Base-by-base conservation (phyloP, 2,329 filamentous ascomycete genomes). In the Colletotrichum higginsianum region DNA sequence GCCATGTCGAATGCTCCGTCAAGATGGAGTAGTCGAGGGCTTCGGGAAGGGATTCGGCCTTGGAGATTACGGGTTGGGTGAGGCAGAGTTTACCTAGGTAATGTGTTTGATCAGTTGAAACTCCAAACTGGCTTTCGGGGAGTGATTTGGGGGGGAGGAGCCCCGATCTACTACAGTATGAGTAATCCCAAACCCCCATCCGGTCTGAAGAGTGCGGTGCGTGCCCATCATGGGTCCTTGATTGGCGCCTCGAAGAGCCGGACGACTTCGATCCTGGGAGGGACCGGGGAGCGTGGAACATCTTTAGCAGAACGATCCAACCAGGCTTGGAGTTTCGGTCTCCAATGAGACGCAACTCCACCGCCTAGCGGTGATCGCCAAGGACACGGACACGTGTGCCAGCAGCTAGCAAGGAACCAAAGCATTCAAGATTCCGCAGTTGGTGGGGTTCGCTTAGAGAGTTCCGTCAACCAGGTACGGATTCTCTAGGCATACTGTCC, bases 351-450 rank as follows among this genome's bases (percentile, higher is more conserved):
- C 15, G 16, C 3, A 44, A n/a, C 13, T 30, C 55, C 56, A 46
- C 40, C 21, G 11, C 11, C 56, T 46, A 58, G 23, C 40, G 40
- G n/a, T 46, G 16, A 26, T 12, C 30, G 56, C 56, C 56, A 46
- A 58, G 56, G 55, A 23, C 7, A 9, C 26, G n/a, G 56, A 58
- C 56, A 58, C 56, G 40, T 58, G 52, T 26, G 23, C 21, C 40
- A 18, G 38, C n/a, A 38, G 55, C 15, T 23, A 38, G 13, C 18
- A 18, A 11, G 7, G 46, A n/a, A 21, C n/a, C 2, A 15, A 8
- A 47, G 13, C 16, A 47, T 44, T 44, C 30, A 35, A 9, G 30
- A 35, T 35, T 35, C 9, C 1, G 30, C 30, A 2, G 30, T 35
- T 11, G 30, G 30, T 35, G 30, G 30, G 30, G 30, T 35, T 35